Conservation (phyloP, 495 filamentous ascomycete genomes). For the Penicillium manginii region DNA sequence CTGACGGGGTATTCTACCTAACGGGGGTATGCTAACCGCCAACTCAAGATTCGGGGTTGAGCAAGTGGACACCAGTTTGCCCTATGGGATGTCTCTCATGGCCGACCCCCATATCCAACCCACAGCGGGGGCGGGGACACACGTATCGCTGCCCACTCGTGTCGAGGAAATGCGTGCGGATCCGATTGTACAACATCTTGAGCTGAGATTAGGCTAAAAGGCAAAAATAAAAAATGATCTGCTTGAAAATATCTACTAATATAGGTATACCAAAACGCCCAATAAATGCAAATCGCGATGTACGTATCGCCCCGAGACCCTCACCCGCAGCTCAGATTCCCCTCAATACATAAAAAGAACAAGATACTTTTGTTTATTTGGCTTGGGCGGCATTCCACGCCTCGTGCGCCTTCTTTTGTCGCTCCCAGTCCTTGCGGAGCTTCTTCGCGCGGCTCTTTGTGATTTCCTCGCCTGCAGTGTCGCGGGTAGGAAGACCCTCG, state of each 20-base stretch:
- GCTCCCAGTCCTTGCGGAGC: constrained; percentile 89
- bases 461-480: constrained; percentile 76
- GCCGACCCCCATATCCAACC: neutral
- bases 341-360: neutral
- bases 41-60: neutral
- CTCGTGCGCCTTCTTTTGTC: constrained; percentile 87
- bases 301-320: neutral
- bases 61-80: too few species aligned
- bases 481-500: constrained; percentile 79
- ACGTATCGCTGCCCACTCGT: neutral
- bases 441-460: constrained; percentile 82
- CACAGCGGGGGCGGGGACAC: neutral
- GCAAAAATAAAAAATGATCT: neutral
- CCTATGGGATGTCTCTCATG: neutral
- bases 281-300: constrained; percentile 1
- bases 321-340: neutral
- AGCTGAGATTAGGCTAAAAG: neutral
- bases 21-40: neutral
- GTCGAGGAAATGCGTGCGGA: too few species aligned
- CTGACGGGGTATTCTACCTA: neutral
- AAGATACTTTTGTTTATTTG: constrained; percentile 23
- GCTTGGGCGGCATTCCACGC: constrained; percentile 53
- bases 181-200: neutral
- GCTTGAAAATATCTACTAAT: neutral
- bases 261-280: constrained; percentile 2